These are phyloP conservation scores for Russula sp. DNA, from an alignment of 768 basidiomycete genomes.

Conservation along the genomic window DNA sequence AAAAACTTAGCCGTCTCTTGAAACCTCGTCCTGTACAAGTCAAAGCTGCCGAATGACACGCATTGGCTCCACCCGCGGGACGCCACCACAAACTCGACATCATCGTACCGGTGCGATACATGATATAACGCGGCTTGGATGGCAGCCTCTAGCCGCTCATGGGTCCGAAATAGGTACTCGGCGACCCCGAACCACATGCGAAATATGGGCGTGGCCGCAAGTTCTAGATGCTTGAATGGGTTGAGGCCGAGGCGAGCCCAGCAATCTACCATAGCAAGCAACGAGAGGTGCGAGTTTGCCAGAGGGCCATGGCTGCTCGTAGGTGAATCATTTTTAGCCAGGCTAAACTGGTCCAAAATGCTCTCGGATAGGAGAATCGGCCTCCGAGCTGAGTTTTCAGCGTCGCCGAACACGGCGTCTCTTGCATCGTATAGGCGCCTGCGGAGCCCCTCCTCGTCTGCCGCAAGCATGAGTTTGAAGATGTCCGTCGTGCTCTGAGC, in stretches of 20 bases:
- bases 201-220: constrained; percentile 96
- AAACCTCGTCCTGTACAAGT: constrained; percentile 80
- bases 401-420: constrained; percentile 68
- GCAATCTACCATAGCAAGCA: constrained; percentile 98
- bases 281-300: constrained; percentile 86
- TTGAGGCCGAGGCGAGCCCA: constrained; percentile 87
- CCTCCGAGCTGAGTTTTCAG: constrained; percentile 37
- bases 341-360: constrained; percentile 84
- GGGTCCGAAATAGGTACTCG: constrained; percentile 86
- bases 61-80: constrained; percentile 96
- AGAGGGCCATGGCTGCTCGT: constrained; percentile 38
- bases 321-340: constrained; percentile 47
- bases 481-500: constrained; percentile 81
- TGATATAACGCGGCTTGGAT: constrained; percentile 74
- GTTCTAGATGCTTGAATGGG: constrained; percentile 85
- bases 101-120: constrained; percentile 78
- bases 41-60: constrained; percentile 88
- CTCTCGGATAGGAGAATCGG: constrained; percentile 84
- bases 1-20: constrained; percentile 79
- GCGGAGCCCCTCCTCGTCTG: constrained; percentile 53
- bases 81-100: constrained; percentile 91
- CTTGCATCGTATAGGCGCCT: constrained; percentile 71
- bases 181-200: constrained; percentile 96
- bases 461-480: constrained; percentile 90
- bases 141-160: constrained; percentile 59